Evolutionary conservation across 208 protist species (phyloP), one percentile per base, ranked within the genome.

Genomic region (Zelonia costaricensis): DNA sequence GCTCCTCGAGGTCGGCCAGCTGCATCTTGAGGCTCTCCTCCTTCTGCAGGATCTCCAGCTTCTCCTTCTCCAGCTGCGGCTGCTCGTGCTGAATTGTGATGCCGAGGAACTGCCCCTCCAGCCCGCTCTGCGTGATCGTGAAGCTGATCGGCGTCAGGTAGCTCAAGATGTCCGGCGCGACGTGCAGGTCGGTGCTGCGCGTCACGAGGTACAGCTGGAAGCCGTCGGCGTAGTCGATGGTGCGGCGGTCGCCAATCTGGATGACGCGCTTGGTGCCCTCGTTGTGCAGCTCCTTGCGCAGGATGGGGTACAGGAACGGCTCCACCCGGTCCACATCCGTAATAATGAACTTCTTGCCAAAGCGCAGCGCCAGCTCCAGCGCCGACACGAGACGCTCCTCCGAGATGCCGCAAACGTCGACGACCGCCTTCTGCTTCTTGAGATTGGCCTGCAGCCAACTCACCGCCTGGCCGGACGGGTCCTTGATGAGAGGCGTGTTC

Each of bases 261-360:
- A 99, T 91, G 10, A 97, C 86, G 25, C 80, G 76, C 63, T 98
- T 97, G 7, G 92, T 78, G 5, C 79, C 97, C 46, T 98, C 89
- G 48, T 75, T 84, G 39, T 91, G 65, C 13, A 99, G 71, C 60
- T 99, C 96, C 28, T 88, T 86, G 10, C 97, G 82, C 16, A 99
- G 70, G 15, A 99, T 65, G 25, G 97, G 94, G 69, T 98, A 97
- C 56, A 99, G 82, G 35, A 99, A 93, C 13, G 97, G 88, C 59
- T 99, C 97, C 15, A 99, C 84, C n/a, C 60, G 51, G 73, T 99
- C 97, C 20, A 98, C 96, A 68, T 99, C 97, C 7, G 87, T 86
- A 51, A 99, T 79, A 65, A 99, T 85, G 46, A 99, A 91, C 67
- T 97, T 98, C 64, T 99, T 99, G 48, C 98, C 98, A 75, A 99